Evolutionary conservation across 1,284 basidiomycete genomes (phyloP), one percentile per base, ranked within the genome.

Genomic region (Leccinum griseonigrum): DNA sequence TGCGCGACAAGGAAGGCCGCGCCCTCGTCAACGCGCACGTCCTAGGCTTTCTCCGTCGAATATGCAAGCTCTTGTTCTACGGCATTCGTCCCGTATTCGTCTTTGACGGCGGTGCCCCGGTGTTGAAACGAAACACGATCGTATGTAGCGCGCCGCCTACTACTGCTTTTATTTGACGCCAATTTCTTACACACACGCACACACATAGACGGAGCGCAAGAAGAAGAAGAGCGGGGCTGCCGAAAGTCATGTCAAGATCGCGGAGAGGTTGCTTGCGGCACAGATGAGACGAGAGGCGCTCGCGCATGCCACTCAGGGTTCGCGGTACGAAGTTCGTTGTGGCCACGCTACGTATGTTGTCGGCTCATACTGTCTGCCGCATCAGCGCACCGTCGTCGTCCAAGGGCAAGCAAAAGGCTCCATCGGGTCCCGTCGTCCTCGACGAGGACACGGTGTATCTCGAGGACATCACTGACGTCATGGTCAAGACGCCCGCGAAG

Each of bases 51-150:
- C 79, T 97, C 56, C 83, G 95, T 36, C 84, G 97, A 4, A 98
- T 99, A 62, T 90, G 91, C 76, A 98, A 98, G 76, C 83, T 99
- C 16, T 77, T 99, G 54, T 98, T 96, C 77, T 96, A 97, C 72
- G 95, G 95, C 13, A 96, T 98, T 73, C 95, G 93, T 73, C 96
- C 96, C 0, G 95, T 98, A 28, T 98, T 98, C 71, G 95, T 98
- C 8, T 98, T 98, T 71, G 95, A 98, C 75, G 95, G 95, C 36
- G 95, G 94, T 29, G 95, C 95, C 0, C 95, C 96, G 1, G 84
- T 80, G 3, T 76, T 98, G 68, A 98, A 98, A 79, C 84, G 88
- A 69, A 81, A 83, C 55, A 98, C 96, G 1, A 89, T 98, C 66
- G 95, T 95, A 67, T 62, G 90, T 78, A 28, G 26, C 4, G 10